A percentile compares a stretch with the other conserved stretches of the same genome.
phyloP scores from a whole-genome alignment of 805 yeast genomes.

The Yamadazyma akitaensis region DNA sequence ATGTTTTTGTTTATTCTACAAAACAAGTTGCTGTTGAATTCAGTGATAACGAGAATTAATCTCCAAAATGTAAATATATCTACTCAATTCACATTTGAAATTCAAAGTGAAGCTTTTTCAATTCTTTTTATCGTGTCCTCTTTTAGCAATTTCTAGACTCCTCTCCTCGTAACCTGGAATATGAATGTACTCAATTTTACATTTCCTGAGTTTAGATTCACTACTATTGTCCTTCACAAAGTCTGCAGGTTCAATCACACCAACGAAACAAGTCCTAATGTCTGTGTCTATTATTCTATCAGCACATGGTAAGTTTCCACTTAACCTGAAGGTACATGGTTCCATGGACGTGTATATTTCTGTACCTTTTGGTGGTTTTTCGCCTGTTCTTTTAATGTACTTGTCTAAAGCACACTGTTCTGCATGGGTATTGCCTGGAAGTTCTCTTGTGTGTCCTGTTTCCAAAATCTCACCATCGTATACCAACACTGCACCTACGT shows the following conservation, averaged over 20 bases:
- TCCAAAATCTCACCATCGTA: slow-evolving; percentile 58
- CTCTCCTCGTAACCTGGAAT: slow-evolving; percentile 80
- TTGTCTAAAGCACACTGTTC: slow-evolving; percentile 92
- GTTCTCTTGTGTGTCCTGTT: slow-evolving; percentile 85
- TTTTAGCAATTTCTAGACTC: slow-evolving; percentile 65
- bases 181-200: slow-evolving; percentile 68
- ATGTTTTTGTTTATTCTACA: slow-evolving; percentile 38
- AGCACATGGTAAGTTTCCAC: slow-evolving; percentile 88
- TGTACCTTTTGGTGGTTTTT: slow-evolving; percentile 60
- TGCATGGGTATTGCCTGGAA: slow-evolving; percentile 95
- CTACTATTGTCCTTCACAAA: slow-evolving; percentile 82
- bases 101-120: neutral
- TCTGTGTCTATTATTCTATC: slow-evolving; percentile 63
- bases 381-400: slow-evolving; percentile 42
- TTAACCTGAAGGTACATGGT: slow-evolving; percentile 84
- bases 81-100: neutral
- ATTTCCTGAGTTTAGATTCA: slow-evolving; percentile 45
- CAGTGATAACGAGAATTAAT: slow-evolving; percentile 20
- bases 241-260: slow-evolving; percentile 85
- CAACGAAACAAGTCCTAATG: slow-evolving; percentile 80
- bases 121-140: slow-evolving; percentile 53
- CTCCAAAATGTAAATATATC: neutral
- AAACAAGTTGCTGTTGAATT: slow-evolving; percentile 31
- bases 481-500: slow-evolving; percentile 90
- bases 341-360: slow-evolving; percentile 95